Percentiles rank a stretch among this genome's conserved stretches.
phyloP scores from a whole-genome alignment of 2,329 filamentous ascomycete species.

The Annulohypoxylon truncatum region DNA sequence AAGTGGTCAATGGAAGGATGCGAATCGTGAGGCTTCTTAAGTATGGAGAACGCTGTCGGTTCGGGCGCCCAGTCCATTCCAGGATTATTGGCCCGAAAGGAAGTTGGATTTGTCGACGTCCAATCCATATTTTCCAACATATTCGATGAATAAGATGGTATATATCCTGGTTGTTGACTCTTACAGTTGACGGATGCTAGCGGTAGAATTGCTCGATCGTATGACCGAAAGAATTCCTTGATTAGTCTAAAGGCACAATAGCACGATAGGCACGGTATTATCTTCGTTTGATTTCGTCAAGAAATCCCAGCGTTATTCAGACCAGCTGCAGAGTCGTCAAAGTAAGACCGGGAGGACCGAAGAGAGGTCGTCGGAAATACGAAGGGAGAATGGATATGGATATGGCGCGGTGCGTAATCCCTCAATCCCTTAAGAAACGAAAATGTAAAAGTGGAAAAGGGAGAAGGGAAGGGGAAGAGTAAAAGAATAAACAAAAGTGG shows the following conservation, averaged over 20 bases:
- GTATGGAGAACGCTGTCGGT: constrained; percentile 56
- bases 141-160: background rate
- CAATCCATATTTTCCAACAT: constrained; percentile 47
- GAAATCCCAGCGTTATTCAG: constrained; percentile 33
- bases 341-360: constrained; percentile 4
- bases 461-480: constrained; percentile 1
- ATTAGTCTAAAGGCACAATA: background rate
- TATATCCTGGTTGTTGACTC: constrained; percentile 2
- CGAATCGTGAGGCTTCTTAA: constrained; percentile 58
- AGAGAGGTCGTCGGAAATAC: constrained; percentile 1
- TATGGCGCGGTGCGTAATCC: background rate
- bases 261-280: background rate
- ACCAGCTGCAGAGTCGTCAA: constrained; percentile 36
- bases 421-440: background rate
- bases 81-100: constrained; percentile 56
- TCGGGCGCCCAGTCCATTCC: constrained; percentile 47
- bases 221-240: constrained; percentile 5
- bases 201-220: constrained; percentile 10
- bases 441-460: background rate
- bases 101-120: constrained; percentile 56
- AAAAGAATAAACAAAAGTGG: background rate
- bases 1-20: constrained; percentile 77
- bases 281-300: constrained; percentile 27
- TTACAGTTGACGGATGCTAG: background rate
- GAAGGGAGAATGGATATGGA: background rate